phyloP scores from a whole-genome alignment of 768 basidiomycete genomes.

The Lactifluus volemus region DNA sequence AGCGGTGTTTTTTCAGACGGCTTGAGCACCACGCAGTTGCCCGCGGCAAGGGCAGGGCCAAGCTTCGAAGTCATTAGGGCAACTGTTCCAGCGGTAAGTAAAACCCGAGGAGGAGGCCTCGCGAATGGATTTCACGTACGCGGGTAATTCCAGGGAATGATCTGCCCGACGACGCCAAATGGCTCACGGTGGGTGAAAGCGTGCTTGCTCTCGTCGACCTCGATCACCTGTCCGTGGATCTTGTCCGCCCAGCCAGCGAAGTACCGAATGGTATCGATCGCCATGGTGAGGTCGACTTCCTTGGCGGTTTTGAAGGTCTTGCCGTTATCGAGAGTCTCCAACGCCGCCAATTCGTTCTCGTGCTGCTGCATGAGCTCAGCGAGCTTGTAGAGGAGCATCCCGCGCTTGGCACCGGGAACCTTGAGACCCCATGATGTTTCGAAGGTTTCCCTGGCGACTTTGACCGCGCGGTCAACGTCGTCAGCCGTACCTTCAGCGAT shows the following conservation, averaged over 20 bases:
- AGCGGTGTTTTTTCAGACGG: constrained; percentile 60
- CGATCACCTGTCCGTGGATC: constrained; percentile 64
- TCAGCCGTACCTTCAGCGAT: constrained; percentile 51
- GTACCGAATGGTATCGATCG: constrained; percentile 54
- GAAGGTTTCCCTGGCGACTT: constrained; percentile 53
- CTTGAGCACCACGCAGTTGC: constrained; percentile 54
- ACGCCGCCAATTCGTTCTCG: constrained; percentile 55
- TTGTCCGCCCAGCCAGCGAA: constrained; percentile 93
- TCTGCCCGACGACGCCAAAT: constrained; percentile 45
- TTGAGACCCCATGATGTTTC: constrained; percentile 66
- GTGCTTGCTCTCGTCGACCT: constrained; percentile 42
- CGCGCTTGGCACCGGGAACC: constrained; percentile 41
- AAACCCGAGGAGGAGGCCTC: background rate
- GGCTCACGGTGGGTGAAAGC: constrained; percentile 57
- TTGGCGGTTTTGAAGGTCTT: constrained; percentile 46
- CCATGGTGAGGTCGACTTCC: constrained; percentile 38
- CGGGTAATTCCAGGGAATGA: constrained; percentile 65
- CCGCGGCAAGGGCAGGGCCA: constrained; percentile 55
- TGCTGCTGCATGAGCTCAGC: constrained; percentile 55
- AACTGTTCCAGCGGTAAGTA: constrained; percentile 23
- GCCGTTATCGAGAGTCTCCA: constrained; percentile 66
- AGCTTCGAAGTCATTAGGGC: constrained; percentile 54
- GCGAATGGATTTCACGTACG: constrained; percentile 24
- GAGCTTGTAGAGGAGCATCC: constrained; percentile 51
- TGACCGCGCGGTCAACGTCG: constrained; percentile 74